These are phyloP conservation scores for Bromus sterilis DNA, from an alignment of 176 grass and related monocot genomes.

Conservation along the genomic window DNA sequence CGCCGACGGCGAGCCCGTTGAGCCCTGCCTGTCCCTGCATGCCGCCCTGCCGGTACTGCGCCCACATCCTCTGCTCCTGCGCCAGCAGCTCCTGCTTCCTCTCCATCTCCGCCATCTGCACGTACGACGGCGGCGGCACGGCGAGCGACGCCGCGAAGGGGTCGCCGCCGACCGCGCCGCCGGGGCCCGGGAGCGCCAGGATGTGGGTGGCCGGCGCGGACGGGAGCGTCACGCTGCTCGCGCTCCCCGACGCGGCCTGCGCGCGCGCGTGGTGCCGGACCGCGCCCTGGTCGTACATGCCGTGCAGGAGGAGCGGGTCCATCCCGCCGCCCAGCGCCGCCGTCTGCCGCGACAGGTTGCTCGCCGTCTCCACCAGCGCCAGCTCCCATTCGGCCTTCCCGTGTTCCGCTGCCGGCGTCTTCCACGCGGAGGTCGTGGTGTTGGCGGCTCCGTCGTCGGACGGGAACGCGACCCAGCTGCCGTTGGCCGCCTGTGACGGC, in stretches of 20 bases:
- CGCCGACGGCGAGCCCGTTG: constrained; percentile 12
- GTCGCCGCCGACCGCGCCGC: constrained; percentile 45
- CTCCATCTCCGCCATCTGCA: constrained; percentile 83
- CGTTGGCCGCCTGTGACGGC: background rate
- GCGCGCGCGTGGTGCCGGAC: constrained; percentile 39
- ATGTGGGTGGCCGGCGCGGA: background rate
- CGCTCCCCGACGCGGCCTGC: constrained; percentile 42
- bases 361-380: constrained; percentile 62
- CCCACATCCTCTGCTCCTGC: constrained; percentile 80
- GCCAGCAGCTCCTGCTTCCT: constrained; percentile 67
- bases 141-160: constrained; percentile 70
- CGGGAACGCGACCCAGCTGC: constrained; percentile 61
- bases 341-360: constrained; percentile 52
- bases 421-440: constrained; percentile 59
- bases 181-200: constrained; percentile 57
- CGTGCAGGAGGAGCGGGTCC: constrained; percentile 56
- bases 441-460: constrained; percentile 12
- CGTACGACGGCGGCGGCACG: constrained; percentile 62
- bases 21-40: constrained; percentile 56
- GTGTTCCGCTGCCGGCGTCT: constrained; percentile 48
- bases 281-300: constrained; percentile 79
- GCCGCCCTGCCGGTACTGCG: constrained; percentile 45
- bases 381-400: constrained; percentile 86
- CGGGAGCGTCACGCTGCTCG: constrained; percentile 60
- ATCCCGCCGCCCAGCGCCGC: constrained; percentile 52